A percentile compares a stretch with the other conserved stretches of the same genome.
Evolutionary conservation across 2,329 filamentous ascomycete genomes (phyloP).

Genomic region (Zasmidium cellare): DNA sequence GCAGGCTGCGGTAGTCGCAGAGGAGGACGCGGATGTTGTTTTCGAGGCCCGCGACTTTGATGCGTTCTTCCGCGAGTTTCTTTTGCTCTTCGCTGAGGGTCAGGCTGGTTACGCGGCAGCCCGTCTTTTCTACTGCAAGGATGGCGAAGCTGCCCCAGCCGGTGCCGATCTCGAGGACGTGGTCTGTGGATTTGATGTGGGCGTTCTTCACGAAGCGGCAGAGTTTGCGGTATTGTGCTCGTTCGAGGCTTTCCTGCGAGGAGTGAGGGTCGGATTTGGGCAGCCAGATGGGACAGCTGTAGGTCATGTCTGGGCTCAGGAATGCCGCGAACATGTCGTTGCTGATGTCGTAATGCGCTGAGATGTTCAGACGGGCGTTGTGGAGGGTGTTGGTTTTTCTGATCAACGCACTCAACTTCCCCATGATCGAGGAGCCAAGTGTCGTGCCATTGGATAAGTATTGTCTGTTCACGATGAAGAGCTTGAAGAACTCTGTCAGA

Average conservation of each 20-base stretch:
- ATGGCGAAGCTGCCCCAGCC: slow-evolving; percentile 77
- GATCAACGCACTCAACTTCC: slow-evolving; percentile 57
- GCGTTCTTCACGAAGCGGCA: slow-evolving; percentile 65
- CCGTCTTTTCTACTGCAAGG: slow-evolving; percentile 63
- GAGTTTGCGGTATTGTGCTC: slow-evolving; percentile 68
- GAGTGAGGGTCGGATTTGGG: slow-evolving; percentile 42
- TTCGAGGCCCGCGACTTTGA: slow-evolving; percentile 59
- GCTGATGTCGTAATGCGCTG: slow-evolving; percentile 73
- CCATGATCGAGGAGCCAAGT: slow-evolving; percentile 59
- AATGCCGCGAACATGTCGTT: slow-evolving; percentile 77
- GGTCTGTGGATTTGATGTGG: slow-evolving; percentile 63
- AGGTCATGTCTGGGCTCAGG: slow-evolving; percentile 74
- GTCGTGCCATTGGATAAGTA: slow-evolving; percentile 65
- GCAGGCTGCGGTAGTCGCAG: slow-evolving; percentile 67
- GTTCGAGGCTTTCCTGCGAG: slow-evolving; percentile 60
- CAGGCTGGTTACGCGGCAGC: slow-evolving; percentile 67
- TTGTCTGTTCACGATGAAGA: slow-evolving; percentile 61
- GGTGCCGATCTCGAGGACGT: slow-evolving; percentile 73
- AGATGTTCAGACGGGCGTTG: slow-evolving; percentile 64
- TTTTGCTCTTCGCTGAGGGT: slow-evolving; percentile 72
- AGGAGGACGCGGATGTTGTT: slow-evolving; percentile 65
- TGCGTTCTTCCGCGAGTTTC: slow-evolving; percentile 64
- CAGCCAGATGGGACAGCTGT: slow-evolving; percentile 70
- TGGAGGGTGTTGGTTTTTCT: slow-evolving; percentile 49
- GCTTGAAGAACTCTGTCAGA: slow-evolving; percentile 69